phyloP scores from a whole-genome alignment of 441 rosid genomes.

The Kokia cookei region DNA sequence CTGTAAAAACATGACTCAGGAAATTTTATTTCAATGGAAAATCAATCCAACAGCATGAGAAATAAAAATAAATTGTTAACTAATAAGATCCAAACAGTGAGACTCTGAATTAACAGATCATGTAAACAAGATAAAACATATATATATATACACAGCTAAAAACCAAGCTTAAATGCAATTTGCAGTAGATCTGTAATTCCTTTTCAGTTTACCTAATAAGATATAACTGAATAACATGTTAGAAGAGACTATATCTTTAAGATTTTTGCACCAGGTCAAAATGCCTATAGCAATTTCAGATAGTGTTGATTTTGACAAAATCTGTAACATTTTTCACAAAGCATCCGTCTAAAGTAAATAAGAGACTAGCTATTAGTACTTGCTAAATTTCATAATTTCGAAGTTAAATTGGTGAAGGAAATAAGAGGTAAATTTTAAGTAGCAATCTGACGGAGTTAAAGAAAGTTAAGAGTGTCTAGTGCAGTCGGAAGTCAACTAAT shows the following conservation, averaged over 20 bases:
- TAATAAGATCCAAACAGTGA: too few relatives aligned
- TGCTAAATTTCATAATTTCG: neutral
- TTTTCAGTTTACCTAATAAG: neutral
- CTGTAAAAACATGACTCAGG: slow-evolving; percentile 26
- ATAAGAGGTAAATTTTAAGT: neutral
- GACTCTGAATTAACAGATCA: neutral
- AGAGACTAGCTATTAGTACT: neutral
- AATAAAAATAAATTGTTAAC: neutral
- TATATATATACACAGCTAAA: neutral
- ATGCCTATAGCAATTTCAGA: neutral
- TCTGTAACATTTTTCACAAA: neutral
- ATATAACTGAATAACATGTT: neutral
- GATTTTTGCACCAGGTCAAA: neutral
- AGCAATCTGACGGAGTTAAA: neutral
- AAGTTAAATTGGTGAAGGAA: neutral
- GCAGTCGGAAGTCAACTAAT: neutral
- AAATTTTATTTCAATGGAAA: neutral
- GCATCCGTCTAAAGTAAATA: neutral
- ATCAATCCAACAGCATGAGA: too few relatives aligned
- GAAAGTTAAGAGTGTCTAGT: neutral
- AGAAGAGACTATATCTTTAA: neutral
- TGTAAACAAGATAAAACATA: neutral
- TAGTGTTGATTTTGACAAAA: neutral
- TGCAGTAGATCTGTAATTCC: neutral
- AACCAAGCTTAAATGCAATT: neutral